Percentiles rank a stretch among this genome's conserved stretches.
Conservation (phyloP, 1,139 yeast species). For the Protomyces pachydermus region DNA sequence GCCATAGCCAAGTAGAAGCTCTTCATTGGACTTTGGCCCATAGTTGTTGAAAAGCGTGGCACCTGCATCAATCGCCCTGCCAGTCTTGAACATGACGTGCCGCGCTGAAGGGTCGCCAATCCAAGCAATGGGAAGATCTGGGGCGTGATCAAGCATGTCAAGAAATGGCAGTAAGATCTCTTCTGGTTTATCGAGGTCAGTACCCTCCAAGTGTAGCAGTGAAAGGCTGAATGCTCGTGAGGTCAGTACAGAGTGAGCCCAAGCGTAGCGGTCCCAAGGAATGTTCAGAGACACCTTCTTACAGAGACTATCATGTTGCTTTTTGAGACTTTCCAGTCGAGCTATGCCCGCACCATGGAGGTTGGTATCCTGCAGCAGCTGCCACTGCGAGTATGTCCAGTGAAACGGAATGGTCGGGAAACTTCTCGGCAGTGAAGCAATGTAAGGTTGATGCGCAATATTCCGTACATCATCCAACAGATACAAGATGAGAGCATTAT, state of each 20-base stretch:
- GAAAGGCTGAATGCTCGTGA: background rate
- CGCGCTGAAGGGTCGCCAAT: background rate
- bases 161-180: background rate
- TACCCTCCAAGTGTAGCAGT: background rate
- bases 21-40: conserved; percentile 83
- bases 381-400: background rate
- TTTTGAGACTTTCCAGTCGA: background rate
- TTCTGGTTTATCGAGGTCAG: background rate
- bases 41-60: conserved; percentile 68
- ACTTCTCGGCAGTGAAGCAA: background rate
- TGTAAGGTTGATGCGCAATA: background rate
- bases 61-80: conserved; percentile 38
- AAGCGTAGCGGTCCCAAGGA: background rate
- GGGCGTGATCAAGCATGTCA: background rate
- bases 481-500: background rate
- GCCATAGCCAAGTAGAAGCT: conserved; percentile 51
- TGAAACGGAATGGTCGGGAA: background rate
- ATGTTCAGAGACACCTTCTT: background rate
- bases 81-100: background rate
- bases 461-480: background rate
- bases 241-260: background rate
- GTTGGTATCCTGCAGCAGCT: background rate
- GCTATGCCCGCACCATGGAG: background rate
- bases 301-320: background rate
- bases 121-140: background rate